These are phyloP conservation scores for Paradendryphiella salina DNA, from an alignment of 2,329 filamentous ascomycete species.

Conservation along the genomic window DNA sequence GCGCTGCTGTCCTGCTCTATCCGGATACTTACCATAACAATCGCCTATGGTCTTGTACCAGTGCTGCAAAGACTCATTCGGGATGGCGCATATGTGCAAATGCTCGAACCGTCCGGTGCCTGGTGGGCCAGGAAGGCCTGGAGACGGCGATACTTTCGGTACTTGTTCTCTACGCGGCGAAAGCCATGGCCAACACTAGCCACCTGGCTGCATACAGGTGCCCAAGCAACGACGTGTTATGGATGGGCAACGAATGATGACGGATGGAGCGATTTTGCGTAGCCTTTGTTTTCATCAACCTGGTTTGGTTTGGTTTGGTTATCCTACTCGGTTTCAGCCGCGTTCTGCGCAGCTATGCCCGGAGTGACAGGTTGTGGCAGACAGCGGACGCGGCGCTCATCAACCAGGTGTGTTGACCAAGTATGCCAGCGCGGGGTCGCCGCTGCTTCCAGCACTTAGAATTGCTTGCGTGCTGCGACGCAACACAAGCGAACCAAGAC, in stretches of 20 bases:
- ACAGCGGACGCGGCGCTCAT: no score
- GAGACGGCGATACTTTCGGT: constrained; percentile 21
- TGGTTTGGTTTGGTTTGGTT: no score
- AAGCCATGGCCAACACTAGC: constrained; percentile 8
- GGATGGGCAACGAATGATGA: background rate
- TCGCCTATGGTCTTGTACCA: constrained; percentile 27
- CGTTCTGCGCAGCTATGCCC: constrained; percentile 14
- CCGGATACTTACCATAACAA: constrained; percentile 27
- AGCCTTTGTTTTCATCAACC: no score
- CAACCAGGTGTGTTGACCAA: no score
- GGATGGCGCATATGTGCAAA: constrained; percentile 24
- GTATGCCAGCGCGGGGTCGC: no score
- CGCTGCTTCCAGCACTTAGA: no score
- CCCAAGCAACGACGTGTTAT: constrained; percentile 10
- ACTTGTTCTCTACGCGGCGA: constrained; percentile 12
- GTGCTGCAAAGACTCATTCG: constrained; percentile 21
- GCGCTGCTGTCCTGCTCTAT: background rate
- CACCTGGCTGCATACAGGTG: constrained; percentile 15
- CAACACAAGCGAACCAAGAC: no score
- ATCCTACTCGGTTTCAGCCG: constrained; percentile 12
- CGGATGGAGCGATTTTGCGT: background rate
- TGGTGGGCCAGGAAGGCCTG: constrained; percentile 26
- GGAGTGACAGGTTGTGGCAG: constrained; percentile 4
- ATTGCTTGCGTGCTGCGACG: no score
- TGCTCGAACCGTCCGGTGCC: constrained; percentile 30